These are phyloP conservation scores for Durotheca rogersii DNA, from an alignment of 495 filamentous ascomycete genomes.

Conservation along the genomic window DNA sequence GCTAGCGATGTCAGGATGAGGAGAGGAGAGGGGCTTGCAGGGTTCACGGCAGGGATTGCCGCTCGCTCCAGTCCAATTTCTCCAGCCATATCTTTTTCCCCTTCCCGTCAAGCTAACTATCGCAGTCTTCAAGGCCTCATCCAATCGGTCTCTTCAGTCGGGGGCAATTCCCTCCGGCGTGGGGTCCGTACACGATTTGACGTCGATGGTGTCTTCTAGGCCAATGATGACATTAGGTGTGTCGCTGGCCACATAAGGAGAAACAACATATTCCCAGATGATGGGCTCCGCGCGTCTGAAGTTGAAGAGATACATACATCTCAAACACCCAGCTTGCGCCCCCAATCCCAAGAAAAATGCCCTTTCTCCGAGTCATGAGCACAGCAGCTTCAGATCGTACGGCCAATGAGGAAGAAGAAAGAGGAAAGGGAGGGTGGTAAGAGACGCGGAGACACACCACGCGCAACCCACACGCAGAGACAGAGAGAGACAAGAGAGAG, in stretches of 20 bases:
- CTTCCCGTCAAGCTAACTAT: conserved; percentile 2
- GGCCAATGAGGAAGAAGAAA: conserved; percentile 14
- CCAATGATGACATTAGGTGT: conserved; percentile 4
- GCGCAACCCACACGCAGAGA: too few species aligned
- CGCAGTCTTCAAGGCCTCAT: conserved; percentile 12
- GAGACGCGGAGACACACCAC: too few species aligned
- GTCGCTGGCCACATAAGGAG: conserved; percentile 12
- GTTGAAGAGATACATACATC: neutral
- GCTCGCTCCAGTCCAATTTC: conserved; percentile 23
- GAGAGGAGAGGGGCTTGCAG: conserved; percentile 6
- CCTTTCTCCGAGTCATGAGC: conserved; percentile 1
- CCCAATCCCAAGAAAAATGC: too few species aligned
- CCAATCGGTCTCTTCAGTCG: conserved; percentile 17
- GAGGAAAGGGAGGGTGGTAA: too few species aligned
- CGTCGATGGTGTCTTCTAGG: neutral
- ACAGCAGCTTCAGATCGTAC: neutral
- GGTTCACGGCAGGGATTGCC: conserved; percentile 23
- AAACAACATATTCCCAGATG: conserved; percentile 1
- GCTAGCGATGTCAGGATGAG: neutral
- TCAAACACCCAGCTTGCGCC: too few species aligned
- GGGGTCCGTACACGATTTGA: conserved; percentile 7
- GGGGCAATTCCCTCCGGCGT: too few species aligned
- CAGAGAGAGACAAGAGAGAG: too few species aligned
- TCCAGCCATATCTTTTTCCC: conserved; percentile 19
- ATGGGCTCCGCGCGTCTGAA: conserved; percentile 9